Conservation (phyloP, 257 asterid genomes). For the Solanum sejunctum region DNA sequence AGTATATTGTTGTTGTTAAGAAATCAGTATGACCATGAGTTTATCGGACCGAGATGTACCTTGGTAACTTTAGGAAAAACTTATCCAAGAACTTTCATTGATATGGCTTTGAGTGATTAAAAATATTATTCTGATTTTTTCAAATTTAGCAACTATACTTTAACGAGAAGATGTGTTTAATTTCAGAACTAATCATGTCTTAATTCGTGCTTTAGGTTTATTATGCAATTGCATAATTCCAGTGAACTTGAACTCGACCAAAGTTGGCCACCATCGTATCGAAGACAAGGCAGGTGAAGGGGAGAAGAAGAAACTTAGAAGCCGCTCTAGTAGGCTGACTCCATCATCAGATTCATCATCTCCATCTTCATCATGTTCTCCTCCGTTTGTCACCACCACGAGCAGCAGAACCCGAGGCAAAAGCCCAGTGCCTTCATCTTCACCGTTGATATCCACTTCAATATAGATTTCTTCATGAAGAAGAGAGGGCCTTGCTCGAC, state of each 20-base stretch:
- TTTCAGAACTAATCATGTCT: not conserved
- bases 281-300: conserved; percentile 41
- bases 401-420: conserved; percentile 14
- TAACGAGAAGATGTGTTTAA: not conserved
- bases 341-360: conserved; percentile 37
- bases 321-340: conserved; percentile 28
- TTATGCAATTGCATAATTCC: conserved; percentile 71
- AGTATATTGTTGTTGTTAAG: not conserved
- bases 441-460: conserved; percentile 20
- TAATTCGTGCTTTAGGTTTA: conserved; percentile 21
- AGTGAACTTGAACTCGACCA: conserved; percentile 40
- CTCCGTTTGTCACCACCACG: conserved; percentile 11
- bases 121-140: not conserved
- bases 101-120: not conserved
- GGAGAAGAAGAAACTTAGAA: conserved; percentile 41
- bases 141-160: not conserved
- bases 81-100: not conserved
- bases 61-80: not conserved
- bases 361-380: conserved; percentile 24
- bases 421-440: conserved; percentile 22
- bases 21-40: not conserved
- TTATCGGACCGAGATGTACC: not conserved
- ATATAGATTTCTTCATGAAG: not conserved
- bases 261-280: conserved; percentile 38
- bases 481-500: not conserved